Evolutionary conservation across 371 early-diverging fungal species (phyloP), one percentile per base, ranked within the genome.

Genomic region (Chytridiales sp.): DNA sequence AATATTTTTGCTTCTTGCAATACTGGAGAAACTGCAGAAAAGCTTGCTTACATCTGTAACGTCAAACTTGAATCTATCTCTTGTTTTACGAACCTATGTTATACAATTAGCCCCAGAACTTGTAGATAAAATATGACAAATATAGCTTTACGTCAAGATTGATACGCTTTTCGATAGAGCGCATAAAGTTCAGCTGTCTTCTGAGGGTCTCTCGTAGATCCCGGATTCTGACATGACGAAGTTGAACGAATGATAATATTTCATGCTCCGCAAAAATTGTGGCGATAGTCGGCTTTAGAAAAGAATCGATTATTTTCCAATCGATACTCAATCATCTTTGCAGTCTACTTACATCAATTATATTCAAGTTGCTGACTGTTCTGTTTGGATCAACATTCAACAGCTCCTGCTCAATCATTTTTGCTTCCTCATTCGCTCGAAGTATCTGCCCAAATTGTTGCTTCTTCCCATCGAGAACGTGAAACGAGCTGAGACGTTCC

Each of bases 221-320:
- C 21, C 79, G 54, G 15, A 75, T 60, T 22, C 64, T 53, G 40
- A 75, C 47, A 41, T 65, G 59, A 1, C 81, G 69, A 3, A 82
- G 68, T 47, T 76, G 73, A 17, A 77, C 44, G 41, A 62, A 82
- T 4, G 78, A 56, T 32, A 62, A 53, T 4, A 80, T 60, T 60
- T 82, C 83, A 47, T 82, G 80, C 58, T 75, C 78, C 0, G 79
- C 69, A 59, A 82, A 82, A 21, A 82, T 61, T 0, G 75, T 66
- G 1, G 76, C 49, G 1, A 78, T 36, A 11, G 76, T 69, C 0
- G 78, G 76, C 70, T 74, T 22, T 11, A 32, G 22, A 48, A 38
- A 19, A 8, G n/a, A 29, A 30, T 62, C 29, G 24, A 29, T 42
- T 56, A n/a, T 35, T 34, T 40, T 53, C n/a, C n/a, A n/a, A n/a